These are phyloP conservation scores for Penicillium sp. DNA, from an alignment of 2,329 filamentous ascomycete species.

Conservation along the genomic window DNA sequence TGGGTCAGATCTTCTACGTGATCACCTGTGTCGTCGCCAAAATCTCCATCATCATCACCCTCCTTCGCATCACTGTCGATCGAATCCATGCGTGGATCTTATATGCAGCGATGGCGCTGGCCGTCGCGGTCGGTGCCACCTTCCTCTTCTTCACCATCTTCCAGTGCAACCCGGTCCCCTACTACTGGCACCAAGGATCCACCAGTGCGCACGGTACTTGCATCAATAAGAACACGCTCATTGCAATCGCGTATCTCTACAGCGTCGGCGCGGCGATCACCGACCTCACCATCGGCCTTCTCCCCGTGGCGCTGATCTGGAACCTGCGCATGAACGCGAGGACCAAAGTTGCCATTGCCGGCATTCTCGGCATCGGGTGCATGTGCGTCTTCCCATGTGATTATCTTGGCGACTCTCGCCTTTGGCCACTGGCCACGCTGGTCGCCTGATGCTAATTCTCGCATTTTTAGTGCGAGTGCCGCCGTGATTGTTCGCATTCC, in stretches of 20 bases:
- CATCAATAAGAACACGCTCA: slow-evolving; percentile 41
- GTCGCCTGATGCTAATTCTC: no score
- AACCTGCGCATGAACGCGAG: slow-evolving; percentile 49
- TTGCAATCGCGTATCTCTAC: slow-evolving; percentile 48
- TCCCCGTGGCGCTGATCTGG: slow-evolving; percentile 51
- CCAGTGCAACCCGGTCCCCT: slow-evolving; percentile 45
- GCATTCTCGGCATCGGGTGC: slow-evolving; percentile 51
- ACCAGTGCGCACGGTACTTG: slow-evolving; percentile 33
- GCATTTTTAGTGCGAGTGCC: slow-evolving; percentile 18
- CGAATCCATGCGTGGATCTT: slow-evolving; percentile 44
- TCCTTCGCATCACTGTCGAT: slow-evolving; percentile 45
- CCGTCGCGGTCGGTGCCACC: slow-evolving; percentile 39
- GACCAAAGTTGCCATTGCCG: slow-evolving; percentile 47
- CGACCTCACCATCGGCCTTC: slow-evolving; percentile 48
- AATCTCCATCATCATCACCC: slow-evolving; percentile 47
- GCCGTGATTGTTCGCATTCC: slow-evolving; percentile 24
- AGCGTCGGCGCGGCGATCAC: slow-evolving; percentile 41
- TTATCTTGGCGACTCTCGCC: background rate
- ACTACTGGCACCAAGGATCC: slow-evolving; percentile 42
- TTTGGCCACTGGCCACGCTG: slow-evolving; percentile 3
- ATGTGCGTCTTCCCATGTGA: slow-evolving; percentile 22
- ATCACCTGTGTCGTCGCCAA: slow-evolving; percentile 43
- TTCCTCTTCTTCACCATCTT: slow-evolving; percentile 48
- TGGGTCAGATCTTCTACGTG: slow-evolving; percentile 49
- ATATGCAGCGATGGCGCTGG: slow-evolving; percentile 38